Conservation (phyloP, 2,329 filamentous ascomycete genomes). For the Colletotrichum chrysophilum region DNA sequence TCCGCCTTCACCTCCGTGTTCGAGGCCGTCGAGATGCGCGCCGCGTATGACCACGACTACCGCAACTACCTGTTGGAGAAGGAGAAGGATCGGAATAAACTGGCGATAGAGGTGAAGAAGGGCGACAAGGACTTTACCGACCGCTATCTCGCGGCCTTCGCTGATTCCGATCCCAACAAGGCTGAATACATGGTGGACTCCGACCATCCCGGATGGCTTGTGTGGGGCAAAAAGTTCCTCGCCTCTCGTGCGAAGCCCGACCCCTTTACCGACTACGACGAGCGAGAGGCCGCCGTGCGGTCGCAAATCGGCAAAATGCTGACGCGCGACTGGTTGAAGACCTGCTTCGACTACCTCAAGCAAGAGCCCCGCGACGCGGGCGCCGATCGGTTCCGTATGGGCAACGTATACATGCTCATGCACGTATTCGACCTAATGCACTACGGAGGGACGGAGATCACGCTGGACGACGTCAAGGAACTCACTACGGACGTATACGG, state of each 20-base stretch:
- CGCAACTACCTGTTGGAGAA: conserved; percentile 84
- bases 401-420: conserved; percentile 84
- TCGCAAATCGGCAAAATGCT: conserved; percentile 81
- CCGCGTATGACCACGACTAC: conserved; percentile 85
- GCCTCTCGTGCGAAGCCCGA: conserved; percentile 76
- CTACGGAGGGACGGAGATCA: conserved; percentile 76
- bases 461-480: conserved; percentile 86
- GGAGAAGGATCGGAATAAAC: conserved; percentile 77
- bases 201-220: conserved; percentile 94
- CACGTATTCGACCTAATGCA: conserved; percentile 91
- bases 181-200: conserved; percentile 90
- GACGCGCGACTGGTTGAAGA: conserved; percentile 83
- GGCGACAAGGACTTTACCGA: conserved; percentile 81
- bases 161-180: conserved; percentile 58
- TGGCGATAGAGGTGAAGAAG: conserved; percentile 74
- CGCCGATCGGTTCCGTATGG: conserved; percentile 88
- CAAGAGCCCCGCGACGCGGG: conserved; percentile 87
- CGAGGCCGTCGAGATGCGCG: conserved; percentile 85
- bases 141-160: conserved; percentile 79
- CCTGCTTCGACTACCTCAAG: conserved; percentile 92
- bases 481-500: conserved; percentile 80
- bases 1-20: conserved; percentile 79
- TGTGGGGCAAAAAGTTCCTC: conserved; percentile 88
- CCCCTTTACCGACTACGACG: conserved; percentile 77
- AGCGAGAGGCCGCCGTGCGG: conserved; percentile 75